A percentile compares a stretch with the other conserved stretches of the same genome.
These are phyloP conservation scores for Trichoderma sp. DNA, from an alignment of 2,329 filamentous ascomycete species.

Conservation along the genomic window DNA sequence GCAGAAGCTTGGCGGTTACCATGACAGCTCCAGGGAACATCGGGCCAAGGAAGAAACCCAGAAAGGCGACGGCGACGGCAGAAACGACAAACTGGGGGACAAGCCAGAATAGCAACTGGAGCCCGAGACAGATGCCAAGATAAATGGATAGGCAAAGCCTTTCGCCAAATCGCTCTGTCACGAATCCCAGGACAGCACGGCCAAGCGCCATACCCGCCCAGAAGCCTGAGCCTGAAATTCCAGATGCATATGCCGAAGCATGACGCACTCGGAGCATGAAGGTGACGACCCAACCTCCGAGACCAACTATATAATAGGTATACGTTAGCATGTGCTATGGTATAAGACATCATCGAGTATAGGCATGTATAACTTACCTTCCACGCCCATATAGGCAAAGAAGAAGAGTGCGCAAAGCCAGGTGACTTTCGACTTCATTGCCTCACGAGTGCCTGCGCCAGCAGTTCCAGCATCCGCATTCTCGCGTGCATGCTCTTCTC, in stretches of 20 bases:
- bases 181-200: conserved; percentile 64
- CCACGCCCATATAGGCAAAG: conserved; percentile 70
- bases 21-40: conserved; percentile 71
- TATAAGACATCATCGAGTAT: too few relatives aligned
- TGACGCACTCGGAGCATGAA: conserved; percentile 74
- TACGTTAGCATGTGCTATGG: neutral
- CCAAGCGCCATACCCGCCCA: conserved; percentile 77
- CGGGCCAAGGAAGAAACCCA: conserved; percentile 74
- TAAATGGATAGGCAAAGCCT: conserved; percentile 60
- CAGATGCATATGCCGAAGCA: conserved; percentile 64
- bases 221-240: conserved; percentile 71
- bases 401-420: conserved; percentile 69
- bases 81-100: conserved; percentile 60
- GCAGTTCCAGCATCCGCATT: conserved; percentile 21
- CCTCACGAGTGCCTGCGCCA: conserved; percentile 37
- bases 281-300: conserved; percentile 76
- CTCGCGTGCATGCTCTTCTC: conserved; percentile 36
- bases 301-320: conserved; percentile 44
- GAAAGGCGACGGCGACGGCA: conserved; percentile 62
- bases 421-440: conserved; percentile 51
- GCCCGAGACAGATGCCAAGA: conserved; percentile 55
- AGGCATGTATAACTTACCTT: conserved; percentile 43
- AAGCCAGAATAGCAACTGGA: conserved; percentile 58
- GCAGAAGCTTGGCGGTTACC: conserved; percentile 68
- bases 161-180: conserved; percentile 67